A percentile compares a stretch with the other conserved stretches of the same genome.
These are phyloP conservation scores for Tricharina praecox DNA, from an alignment of 495 filamentous ascomycete species.

Conservation along the genomic window DNA sequence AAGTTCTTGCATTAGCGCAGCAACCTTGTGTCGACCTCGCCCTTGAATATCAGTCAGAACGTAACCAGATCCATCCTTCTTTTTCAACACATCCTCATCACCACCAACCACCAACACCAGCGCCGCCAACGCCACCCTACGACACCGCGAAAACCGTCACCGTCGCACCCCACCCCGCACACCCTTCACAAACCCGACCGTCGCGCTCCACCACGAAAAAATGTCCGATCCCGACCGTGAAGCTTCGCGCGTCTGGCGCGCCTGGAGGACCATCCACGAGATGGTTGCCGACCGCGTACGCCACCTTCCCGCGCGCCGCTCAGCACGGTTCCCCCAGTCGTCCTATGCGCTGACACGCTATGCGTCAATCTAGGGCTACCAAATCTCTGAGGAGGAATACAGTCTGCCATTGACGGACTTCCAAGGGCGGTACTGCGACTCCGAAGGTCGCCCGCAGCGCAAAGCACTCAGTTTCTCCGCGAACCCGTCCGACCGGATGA, in stretches of 20 bases:
- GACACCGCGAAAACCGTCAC: too few species aligned
- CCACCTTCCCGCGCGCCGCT: neutral
- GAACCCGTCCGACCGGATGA: slow-evolving; percentile 64
- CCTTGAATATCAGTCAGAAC: too few species aligned
- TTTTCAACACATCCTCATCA: too few species aligned
- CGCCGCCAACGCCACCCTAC: too few species aligned
- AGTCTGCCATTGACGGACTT: slow-evolving; percentile 66
- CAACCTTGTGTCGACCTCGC: too few species aligned
- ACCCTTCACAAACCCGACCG: too few species aligned
- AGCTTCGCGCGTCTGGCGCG: slow-evolving; percentile 63
- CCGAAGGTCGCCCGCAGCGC: slow-evolving; percentile 48
- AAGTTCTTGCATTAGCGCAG: too few species aligned
- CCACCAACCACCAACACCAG: too few species aligned
- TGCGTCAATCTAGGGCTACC: slow-evolving; percentile 52
- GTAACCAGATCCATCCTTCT: too few species aligned
- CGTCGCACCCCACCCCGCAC: too few species aligned
- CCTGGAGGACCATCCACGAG: slow-evolving; percentile 72
- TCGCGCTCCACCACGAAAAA: too few species aligned
- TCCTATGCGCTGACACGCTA: neutral
- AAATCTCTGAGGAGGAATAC: slow-evolving; percentile 76
- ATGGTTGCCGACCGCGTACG: slow-evolving; percentile 69
- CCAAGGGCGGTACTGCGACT: slow-evolving; percentile 43
- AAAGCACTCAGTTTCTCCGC: slow-evolving; percentile 69
- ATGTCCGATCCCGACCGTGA: slow-evolving; percentile 43
- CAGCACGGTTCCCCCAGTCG: neutral